Conservation (phyloP, 306 rosid species). For the Ceratonia siliqua region DNA sequence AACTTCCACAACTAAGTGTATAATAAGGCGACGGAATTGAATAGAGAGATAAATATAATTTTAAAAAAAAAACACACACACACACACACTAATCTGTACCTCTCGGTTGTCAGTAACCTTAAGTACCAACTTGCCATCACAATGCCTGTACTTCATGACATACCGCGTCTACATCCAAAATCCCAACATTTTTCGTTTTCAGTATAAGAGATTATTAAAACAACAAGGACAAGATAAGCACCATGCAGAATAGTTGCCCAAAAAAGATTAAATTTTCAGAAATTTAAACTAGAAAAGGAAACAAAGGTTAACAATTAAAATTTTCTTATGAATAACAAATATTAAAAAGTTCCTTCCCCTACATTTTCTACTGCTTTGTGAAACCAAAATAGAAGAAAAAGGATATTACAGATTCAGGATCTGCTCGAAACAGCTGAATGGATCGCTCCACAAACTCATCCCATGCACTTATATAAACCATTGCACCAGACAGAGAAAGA, state of each 20-base stretch:
- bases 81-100: slow-evolving; percentile 35
- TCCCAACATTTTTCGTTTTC: not conserved
- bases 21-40: not conserved
- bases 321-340: not conserved
- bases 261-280: not conserved
- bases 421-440: slow-evolving; percentile 82
- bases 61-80: not conserved
- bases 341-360: not conserved
- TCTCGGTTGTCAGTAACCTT: slow-evolving; percentile 66
- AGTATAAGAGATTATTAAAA: not conserved
- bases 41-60: not conserved
- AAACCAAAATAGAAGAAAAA: not conserved
- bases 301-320: not conserved
- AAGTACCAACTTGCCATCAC: slow-evolving; percentile 72
- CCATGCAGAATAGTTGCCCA: not conserved
- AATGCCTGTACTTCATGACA: slow-evolving; percentile 69
- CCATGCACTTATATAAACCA: slow-evolving; percentile 77
- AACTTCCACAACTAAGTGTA: not conserved
- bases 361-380: not conserved
- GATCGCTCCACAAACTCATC: slow-evolving; percentile 84
- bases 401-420: slow-evolving; percentile 66
- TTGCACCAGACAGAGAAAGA: slow-evolving; percentile 31
- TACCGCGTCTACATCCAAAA: slow-evolving; percentile 62
- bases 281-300: not conserved
- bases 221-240: not conserved